These are phyloP conservation scores for Mucor sp. DNA, from an alignment of 371 early-diverging fungal species.

Conservation along the genomic window DNA sequence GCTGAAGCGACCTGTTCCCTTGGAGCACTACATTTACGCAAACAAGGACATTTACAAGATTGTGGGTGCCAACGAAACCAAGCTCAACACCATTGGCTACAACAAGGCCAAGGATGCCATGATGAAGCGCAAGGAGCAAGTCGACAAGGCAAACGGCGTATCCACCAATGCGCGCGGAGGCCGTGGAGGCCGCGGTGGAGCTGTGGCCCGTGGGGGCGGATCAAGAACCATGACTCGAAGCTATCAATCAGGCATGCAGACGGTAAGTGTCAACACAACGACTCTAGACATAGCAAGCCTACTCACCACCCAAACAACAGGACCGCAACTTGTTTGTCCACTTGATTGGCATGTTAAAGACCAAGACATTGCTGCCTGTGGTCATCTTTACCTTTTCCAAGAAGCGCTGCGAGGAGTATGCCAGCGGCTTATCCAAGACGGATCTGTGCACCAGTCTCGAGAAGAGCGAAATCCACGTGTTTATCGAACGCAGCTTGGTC, in stretches of 20 bases:
- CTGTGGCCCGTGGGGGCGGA: conserved; percentile 47
- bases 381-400: conserved; percentile 98
- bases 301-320: conserved; percentile 21
- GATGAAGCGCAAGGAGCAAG: conserved; percentile 55
- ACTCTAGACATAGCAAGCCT: background rate
- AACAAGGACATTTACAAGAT: conserved; percentile 83
- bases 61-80: conserved; percentile 70
- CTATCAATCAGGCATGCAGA: conserved; percentile 44
- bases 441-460: conserved; percentile 78
- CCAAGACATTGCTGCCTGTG: conserved; percentile 83
- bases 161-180: conserved; percentile 41
- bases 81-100: conserved; percentile 54
- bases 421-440: conserved; percentile 73
- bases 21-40: conserved; percentile 95
- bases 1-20: conserved; percentile 94
- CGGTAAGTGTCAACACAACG: conserved; percentile 17
- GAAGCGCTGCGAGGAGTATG: conserved; percentile 96
- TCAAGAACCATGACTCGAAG: conserved; percentile 38
- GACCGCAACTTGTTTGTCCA: conserved; percentile 83
- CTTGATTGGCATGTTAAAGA: conserved; percentile 75
- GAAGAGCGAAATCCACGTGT: conserved; percentile 87
- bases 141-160: conserved; percentile 36
- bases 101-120: conserved; percentile 68
- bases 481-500: conserved; percentile 79
- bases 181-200: conserved; percentile 54